These are phyloP conservation scores for Lipomyces sp. DNA, from an alignment of 805 yeast genomes.

Conservation along the genomic window DNA sequence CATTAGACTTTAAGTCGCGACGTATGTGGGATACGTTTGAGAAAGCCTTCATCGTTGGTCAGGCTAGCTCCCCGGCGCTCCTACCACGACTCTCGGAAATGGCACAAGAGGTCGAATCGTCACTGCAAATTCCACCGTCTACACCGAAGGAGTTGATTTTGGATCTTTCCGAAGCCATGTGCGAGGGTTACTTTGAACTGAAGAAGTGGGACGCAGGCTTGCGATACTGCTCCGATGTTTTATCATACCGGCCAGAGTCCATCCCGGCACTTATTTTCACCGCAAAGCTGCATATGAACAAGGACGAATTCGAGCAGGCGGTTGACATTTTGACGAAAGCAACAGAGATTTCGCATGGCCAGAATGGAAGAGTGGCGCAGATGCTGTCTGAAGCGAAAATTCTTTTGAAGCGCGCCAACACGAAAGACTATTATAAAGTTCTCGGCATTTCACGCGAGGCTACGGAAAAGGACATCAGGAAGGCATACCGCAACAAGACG, in stretches of 20 bases:
- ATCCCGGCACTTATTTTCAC: constrained; percentile 33
- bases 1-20: constrained; percentile 10
- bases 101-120: constrained; percentile 6
- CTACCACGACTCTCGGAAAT: constrained; percentile 26
- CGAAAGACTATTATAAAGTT: constrained; percentile 75
- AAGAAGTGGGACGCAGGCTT: constrained; percentile 33
- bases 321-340: constrained; percentile 29
- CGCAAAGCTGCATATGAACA: constrained; percentile 24
- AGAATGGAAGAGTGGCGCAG: constrained; percentile 25
- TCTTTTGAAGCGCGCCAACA: constrained; percentile 40
- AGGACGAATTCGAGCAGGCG: constrained; percentile 34
- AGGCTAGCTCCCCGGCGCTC: constrained; percentile 23
- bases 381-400: constrained; percentile 34
- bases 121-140: constrained; percentile 4
- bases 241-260: constrained; percentile 32
- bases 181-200: constrained; percentile 30
- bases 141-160: constrained; percentile 23
- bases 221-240: constrained; percentile 32
- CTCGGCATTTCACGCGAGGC: constrained; percentile 68
- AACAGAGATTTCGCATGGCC: constrained; percentile 23
- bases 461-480: constrained; percentile 65
- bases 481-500: constrained; percentile 74
- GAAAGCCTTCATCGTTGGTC: constrained; percentile 3
- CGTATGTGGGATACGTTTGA: constrained; percentile 17
- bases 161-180: constrained; percentile 27